phyloP scores from a whole-genome alignment of 441 rosid species.

The Erodium texanum region DNA sequence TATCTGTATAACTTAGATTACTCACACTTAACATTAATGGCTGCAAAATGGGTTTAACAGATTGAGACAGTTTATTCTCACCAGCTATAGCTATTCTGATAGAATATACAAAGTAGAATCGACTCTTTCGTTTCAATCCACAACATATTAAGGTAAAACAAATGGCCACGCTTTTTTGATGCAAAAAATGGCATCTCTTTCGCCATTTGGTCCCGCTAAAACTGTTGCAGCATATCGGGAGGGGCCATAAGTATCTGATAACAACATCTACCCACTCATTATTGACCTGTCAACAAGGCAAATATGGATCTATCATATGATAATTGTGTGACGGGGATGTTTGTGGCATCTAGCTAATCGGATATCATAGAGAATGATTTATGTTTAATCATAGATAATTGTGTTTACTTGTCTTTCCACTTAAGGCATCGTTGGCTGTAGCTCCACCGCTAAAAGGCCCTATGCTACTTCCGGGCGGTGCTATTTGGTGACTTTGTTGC shows the following conservation, averaged over 20 bases:
- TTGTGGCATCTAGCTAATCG: background rate
- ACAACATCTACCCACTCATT: background rate
- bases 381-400: background rate
- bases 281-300: constrained; percentile 15
- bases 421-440: constrained; percentile 28
- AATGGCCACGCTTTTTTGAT: background rate
- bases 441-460: constrained; percentile 20
- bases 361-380: background rate
- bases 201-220: constrained; percentile 1
- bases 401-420: constrained; percentile 27
- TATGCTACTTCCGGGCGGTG: constrained; percentile 22
- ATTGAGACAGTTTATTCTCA: background rate
- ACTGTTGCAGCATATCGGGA: background rate
- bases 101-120: background rate
- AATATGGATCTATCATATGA: background rate
- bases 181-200: constrained; percentile 3
- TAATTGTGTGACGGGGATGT: background rate
- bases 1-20: background rate
- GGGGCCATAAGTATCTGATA: constrained; percentile 4
- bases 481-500: constrained; percentile 31
- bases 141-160: background rate
- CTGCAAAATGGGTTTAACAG: background rate
- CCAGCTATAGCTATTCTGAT: background rate
- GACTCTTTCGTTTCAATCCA: background rate
- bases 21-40: background rate